Evolutionary conservation across 768 basidiomycete genomes (phyloP), one percentile per base, ranked within the genome.

Genomic region (Fistulinella prunicolor): DNA sequence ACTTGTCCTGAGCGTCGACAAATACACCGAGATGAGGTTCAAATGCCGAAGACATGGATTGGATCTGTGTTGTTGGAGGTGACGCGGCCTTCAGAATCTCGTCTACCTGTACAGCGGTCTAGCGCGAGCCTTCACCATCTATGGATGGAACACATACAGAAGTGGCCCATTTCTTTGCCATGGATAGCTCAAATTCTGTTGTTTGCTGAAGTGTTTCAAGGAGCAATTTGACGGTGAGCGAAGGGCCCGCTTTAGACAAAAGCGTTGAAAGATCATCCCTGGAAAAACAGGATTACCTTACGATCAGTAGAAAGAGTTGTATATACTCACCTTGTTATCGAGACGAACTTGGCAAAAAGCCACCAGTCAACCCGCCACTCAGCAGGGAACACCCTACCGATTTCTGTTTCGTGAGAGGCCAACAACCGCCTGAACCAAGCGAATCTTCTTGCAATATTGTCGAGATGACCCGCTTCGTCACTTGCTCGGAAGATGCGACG

Each of bases 1-100:
- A 75, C 93, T 86, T 92, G 75, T 97, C 93, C 63, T 98, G 96
- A 26, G 96, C 94, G 47, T 96, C 91, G 37, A 98, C 86, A 59
- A 95, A 98, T 32, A 99, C 82, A 21, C 82, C 76, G 76, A 98
- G 90, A 66, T 96, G 88, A 0, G 88, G 79, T 51, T 97, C 95
- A 61, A 97, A 97, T 6, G 91, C 85, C n/a, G 86, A 78, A 0
- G 92, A 87, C 35, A 99, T 88, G 1, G 85, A 73, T 58, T 80
- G 85, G 22, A 61, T 55, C n/a, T 76, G 75, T 19, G 77, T 67
- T 29, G 80, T 66, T 12, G 81, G 74, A 9, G 75, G 54, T 30
- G 82, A 75, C 0, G 77, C 76, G 7, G 71, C 65, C 46, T 76
- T 76, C 19, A 91, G 65, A 41, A 90, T 85, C 16, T 84, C 82